Evolutionary conservation across 2,329 filamentous ascomycete genomes (phyloP).

Genomic region (Xylaria sp.): DNA sequence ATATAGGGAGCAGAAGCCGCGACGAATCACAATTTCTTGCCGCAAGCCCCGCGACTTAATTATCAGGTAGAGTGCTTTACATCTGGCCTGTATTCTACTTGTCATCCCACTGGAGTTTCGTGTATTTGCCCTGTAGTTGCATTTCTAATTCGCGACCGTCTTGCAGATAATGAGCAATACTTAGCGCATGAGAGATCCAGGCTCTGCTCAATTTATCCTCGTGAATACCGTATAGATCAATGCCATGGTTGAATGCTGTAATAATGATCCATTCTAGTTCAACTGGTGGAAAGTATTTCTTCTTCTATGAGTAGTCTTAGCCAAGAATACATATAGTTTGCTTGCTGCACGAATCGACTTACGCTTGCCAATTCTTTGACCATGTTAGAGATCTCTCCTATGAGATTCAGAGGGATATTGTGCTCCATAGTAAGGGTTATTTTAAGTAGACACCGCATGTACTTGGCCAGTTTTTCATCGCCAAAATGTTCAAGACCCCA

Average conservation of each 20-base stretch:
- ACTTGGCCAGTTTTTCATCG: slow-evolving; percentile 73
- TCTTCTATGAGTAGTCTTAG: slow-evolving; percentile 47
- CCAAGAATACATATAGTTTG: background rate
- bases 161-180: slow-evolving; percentile 67
- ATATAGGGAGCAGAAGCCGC: too few relatives aligned
- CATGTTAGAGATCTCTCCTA: slow-evolving; percentile 71
- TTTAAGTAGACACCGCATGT: slow-evolving; percentile 82
- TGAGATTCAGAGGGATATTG: slow-evolving; percentile 65
- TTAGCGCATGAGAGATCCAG: slow-evolving; percentile 73
- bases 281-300: slow-evolving; percentile 67
- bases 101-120: slow-evolving; percentile 50
- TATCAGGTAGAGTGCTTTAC: background rate
- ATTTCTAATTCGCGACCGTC: slow-evolving; percentile 63
- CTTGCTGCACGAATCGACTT: slow-evolving; percentile 35
- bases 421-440: slow-evolving; percentile 69
- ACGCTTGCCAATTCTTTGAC: slow-evolving; percentile 63
- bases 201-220: slow-evolving; percentile 65
- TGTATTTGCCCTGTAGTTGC: slow-evolving; percentile 58
- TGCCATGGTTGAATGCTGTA: slow-evolving; percentile 74
- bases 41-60: background rate
- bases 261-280: slow-evolving; percentile 83
- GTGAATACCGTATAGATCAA: slow-evolving; percentile 71
- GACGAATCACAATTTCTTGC: background rate
- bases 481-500: slow-evolving; percentile 68
- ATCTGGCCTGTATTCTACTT: background rate